These are phyloP conservation scores for Aspergillus coremiiformis DNA, from an alignment of 495 filamentous ascomycete species.

Conservation along the genomic window DNA sequence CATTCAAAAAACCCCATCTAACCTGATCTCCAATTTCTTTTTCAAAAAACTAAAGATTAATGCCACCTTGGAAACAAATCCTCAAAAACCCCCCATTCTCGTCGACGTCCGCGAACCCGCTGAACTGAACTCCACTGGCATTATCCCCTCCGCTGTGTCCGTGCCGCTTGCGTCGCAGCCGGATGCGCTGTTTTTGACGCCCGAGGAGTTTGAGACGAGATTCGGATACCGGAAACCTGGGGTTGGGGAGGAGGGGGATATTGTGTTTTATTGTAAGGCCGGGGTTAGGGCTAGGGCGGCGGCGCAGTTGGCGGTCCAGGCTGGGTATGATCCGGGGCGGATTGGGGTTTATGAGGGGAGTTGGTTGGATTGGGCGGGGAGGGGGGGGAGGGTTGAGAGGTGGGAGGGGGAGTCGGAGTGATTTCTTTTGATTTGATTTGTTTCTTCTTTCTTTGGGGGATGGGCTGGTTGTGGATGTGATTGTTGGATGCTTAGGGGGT, in stretches of 20 bases:
- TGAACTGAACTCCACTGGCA: constrained; percentile 61
- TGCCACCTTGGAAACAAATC: constrained; percentile 21
- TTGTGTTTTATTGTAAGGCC: constrained; percentile 90
- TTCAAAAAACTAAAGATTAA: constrained; percentile 26
- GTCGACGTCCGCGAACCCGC: constrained; percentile 79
- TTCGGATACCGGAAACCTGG: constrained; percentile 42
- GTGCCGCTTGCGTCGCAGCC: constrained; percentile 71
- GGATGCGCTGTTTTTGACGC: constrained; percentile 65
- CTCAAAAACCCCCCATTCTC: constrained; percentile 29
- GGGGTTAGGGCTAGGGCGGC: constrained; percentile 77
- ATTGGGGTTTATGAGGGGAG: constrained; percentile 81
- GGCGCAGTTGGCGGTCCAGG: constrained; percentile 68
- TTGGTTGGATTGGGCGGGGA: constrained; percentile 81
- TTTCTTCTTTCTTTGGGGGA: neutral
- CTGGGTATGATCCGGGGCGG: constrained; percentile 63
- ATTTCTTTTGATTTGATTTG: neutral
- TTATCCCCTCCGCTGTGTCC: constrained; percentile 71
- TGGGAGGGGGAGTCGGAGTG: constrained; percentile 33
- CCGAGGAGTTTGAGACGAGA: constrained; percentile 62
- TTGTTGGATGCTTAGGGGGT: too few species aligned
- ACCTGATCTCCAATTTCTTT: neutral
- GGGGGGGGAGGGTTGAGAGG: constrained; percentile 54
- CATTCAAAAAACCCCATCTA: neutral
- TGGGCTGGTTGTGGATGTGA: neutral
- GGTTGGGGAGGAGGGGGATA: constrained; percentile 12